Evolutionary conservation across 129 eudicot species (phyloP).

Genomic region (Helichrysum umbraculigerum): DNA sequence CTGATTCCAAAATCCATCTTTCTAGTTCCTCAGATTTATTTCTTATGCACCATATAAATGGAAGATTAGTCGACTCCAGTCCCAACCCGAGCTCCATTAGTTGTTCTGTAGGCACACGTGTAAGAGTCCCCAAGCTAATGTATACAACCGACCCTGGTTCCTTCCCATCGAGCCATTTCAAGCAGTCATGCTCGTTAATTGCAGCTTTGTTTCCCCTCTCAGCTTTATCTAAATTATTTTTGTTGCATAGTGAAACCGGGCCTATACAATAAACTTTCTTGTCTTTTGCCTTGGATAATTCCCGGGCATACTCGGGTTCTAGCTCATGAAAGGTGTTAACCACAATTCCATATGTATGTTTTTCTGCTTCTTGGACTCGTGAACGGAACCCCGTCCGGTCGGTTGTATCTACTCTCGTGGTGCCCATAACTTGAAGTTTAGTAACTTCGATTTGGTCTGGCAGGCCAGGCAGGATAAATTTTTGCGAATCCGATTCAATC

Average conservation of each 20-base stretch:
- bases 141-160: slow-evolving; percentile 35
- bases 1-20: slow-evolving; percentile 37
- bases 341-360: slow-evolving; percentile 37
- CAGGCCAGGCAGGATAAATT: slow-evolving; percentile 42
- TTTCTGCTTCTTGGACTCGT: slow-evolving; percentile 25
- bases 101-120: slow-evolving; percentile 32
- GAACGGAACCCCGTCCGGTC: background rate
- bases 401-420: background rate
- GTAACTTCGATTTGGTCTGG: slow-evolving; percentile 45
- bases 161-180: slow-evolving; percentile 42
- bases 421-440: slow-evolving; percentile 25
- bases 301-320: slow-evolving; percentile 25
- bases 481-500: slow-evolving; percentile 29
- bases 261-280: slow-evolving; percentile 6
- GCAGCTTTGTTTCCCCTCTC: slow-evolving; percentile 48
- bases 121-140: slow-evolving; percentile 49
- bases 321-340: slow-evolving; percentile 46
- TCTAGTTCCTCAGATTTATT: slow-evolving; percentile 27
- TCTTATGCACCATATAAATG: slow-evolving; percentile 53
- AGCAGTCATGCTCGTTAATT: slow-evolving; percentile 31
- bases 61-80: slow-evolving; percentile 38
- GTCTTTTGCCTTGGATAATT: slow-evolving; percentile 26
- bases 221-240: slow-evolving; percentile 25
- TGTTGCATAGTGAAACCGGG: slow-evolving; percentile 26
- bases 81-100: slow-evolving; percentile 50